Evolutionary conservation across 345 rosid genomes (phyloP), one percentile per base, ranked within the genome.

Genomic region (Citrus unshiu): DNA sequence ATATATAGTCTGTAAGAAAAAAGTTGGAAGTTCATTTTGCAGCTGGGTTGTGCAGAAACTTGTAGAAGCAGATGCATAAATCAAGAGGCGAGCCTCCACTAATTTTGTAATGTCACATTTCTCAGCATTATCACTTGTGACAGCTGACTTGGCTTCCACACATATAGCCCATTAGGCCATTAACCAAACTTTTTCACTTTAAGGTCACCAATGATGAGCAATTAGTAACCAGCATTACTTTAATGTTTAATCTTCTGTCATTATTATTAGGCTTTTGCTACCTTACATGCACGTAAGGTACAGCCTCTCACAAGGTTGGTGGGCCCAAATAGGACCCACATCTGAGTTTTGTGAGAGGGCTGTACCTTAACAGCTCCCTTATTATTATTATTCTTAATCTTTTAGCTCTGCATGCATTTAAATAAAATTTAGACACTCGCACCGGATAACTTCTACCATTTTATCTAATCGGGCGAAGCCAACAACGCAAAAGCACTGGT

Each of bases 1-100:
- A 80, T 68, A 68, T 79, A 78, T 73, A 78, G 78, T 81, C 35
- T 76, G 71, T 65, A 74, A 64, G 19, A 65, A 66, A n/a, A 54
- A 54, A 73, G 2, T 37, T 63, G 68, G 61, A 4, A 65, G 49
- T 34, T 54, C n/a, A 51, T 34, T 29, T 74, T 37, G 46, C 68
- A 40, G 22, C 32, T 68, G 54, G 25, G 27, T 40, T 9, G 16
- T 13, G 72, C 7, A 16, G 22, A 74, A 43, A n/a, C 30, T 58
- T 12, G 46, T 56, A 22, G 64, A 54, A n/a, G n/a, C 22, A 34
- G 74, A 51, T 3, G 74, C 60, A 46, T 68, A 43, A 19, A 7
- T 18, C 68, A 65, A 29, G 65, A 60, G 37, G 71, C 56, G 10
- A 64, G 71, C 71, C 24, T 39, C 51, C 71, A 68, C 71, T 68